phyloP scores from a whole-genome alignment of 768 basidiomycete genomes.

The Termitomyces bulborhizus region DNA sequence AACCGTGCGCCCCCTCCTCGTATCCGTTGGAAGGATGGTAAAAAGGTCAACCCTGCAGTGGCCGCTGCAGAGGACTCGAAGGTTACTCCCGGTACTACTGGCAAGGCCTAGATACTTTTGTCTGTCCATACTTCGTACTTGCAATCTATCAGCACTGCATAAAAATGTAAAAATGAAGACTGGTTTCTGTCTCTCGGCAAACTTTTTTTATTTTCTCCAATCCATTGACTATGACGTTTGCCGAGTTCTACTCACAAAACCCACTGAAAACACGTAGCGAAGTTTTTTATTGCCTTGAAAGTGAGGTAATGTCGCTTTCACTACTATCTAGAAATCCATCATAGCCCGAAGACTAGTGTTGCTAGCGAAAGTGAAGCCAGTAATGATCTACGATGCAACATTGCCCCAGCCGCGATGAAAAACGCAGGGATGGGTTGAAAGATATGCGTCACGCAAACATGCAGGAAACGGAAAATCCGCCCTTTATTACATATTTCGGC shows the following conservation, averaged over 20 bases:
- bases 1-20: slow-evolving; percentile 98
- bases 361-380: slow-evolving; percentile 71
- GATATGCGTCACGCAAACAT: slow-evolving; percentile 7
- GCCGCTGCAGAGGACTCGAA: slow-evolving; percentile 89
- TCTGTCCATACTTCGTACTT: slow-evolving; percentile 9
- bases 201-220: neutral
- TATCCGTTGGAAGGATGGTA: slow-evolving; percentile 90
- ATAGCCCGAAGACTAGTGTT: slow-evolving; percentile 57
- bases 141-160: slow-evolving; percentile 10
- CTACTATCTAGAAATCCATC: slow-evolving; percentile 77
- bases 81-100: slow-evolving; percentile 41
- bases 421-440: slow-evolving; percentile 18
- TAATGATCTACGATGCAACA: slow-evolving; percentile 39
- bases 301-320: slow-evolving; percentile 45
- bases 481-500: slow-evolving; percentile 1
- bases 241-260: too few species aligned
- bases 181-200: neutral
- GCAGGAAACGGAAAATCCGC: neutral
- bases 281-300: too few species aligned
- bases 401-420: slow-evolving; percentile 25
- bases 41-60: slow-evolving; percentile 96
- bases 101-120: slow-evolving; percentile 40
- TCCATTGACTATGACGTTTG: too few species aligned
- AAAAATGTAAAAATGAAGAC: too few species aligned
- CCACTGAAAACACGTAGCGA: too few species aligned